phyloP scores from a whole-genome alignment of 1,284 basidiomycete species.

The Trametes polyzona region DNA sequence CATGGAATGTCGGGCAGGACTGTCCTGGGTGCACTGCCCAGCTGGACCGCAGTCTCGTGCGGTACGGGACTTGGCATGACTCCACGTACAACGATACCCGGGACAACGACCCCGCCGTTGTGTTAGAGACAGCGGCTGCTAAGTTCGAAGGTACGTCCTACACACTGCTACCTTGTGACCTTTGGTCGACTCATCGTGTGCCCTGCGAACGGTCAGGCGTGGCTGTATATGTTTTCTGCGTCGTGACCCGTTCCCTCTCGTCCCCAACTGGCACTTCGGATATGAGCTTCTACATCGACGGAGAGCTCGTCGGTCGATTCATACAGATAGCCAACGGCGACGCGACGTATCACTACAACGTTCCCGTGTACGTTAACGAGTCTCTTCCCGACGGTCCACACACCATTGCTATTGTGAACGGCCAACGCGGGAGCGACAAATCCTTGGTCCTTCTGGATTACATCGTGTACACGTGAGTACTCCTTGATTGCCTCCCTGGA shows the following conservation, averaged over 20 bases:
- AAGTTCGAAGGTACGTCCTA: constrained; percentile 21
- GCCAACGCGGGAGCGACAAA: constrained; percentile 8
- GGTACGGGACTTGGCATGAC: constrained; percentile 26
- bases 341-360: constrained; percentile 32
- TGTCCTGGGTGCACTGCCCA: constrained; percentile 32
- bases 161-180: background rate
- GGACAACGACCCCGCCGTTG: constrained; percentile 18
- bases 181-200: background rate
- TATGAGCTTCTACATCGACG: constrained; percentile 43
- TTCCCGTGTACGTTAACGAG: constrained; percentile 38
- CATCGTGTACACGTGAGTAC: constrained; percentile 29
- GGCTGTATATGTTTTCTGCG: constrained; percentile 39
- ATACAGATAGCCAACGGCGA: constrained; percentile 13
- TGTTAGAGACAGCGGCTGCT: constrained; percentile 30
- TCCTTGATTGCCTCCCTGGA: background rate
- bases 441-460: constrained; percentile 28
- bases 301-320: constrained; percentile 34
- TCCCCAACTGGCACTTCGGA: constrained; percentile 36
- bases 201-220: constrained; percentile 32
- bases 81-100: constrained; percentile 29
- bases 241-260: constrained; percentile 30
- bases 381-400: constrained; percentile 28
- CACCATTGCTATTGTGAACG: constrained; percentile 24
- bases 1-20: constrained; percentile 33
- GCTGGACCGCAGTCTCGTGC: constrained; percentile 26